These are phyloP conservation scores for Cordia subcordata DNA, from an alignment of 257 asterid species.

Conservation along the genomic window DNA sequence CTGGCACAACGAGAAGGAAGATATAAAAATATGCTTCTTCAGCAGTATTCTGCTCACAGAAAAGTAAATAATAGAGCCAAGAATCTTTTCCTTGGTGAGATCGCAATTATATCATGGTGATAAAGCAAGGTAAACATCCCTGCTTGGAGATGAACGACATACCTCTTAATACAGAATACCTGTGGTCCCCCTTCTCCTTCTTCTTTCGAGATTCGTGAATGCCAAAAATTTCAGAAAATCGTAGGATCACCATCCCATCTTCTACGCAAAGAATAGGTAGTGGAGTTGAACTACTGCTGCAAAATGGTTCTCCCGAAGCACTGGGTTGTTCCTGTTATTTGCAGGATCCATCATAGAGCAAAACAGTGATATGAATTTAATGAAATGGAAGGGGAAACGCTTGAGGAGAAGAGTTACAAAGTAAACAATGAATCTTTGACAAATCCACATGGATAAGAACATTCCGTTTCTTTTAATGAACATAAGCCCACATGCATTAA, in stretches of 20 bases:
- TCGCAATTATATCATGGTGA: too few relatives aligned
- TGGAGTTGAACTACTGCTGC: slow-evolving; percentile 48
- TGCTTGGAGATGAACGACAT: slow-evolving; percentile 1
- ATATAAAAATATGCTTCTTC: neutral
- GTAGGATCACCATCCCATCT: slow-evolving; percentile 75
- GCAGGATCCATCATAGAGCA: slow-evolving; percentile 16
- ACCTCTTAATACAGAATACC: slow-evolving; percentile 68
- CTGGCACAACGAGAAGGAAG: slow-evolving; percentile 31
- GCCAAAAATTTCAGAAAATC: slow-evolving; percentile 94
- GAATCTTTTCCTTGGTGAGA: neutral
- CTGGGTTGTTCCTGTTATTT: slow-evolving; percentile 53
- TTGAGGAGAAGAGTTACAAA: neutral
- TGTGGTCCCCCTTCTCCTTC: slow-evolving; percentile 59
- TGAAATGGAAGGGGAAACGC: neutral
- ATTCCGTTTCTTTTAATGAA: neutral
- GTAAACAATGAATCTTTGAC: neutral
- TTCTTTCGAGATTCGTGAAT: slow-evolving; percentile 60
- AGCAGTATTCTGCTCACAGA: neutral
- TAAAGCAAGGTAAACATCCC: neutral
- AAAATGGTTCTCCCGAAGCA: slow-evolving; percentile 44
- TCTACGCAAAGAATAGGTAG: slow-evolving; percentile 88
- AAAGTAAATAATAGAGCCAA: neutral
- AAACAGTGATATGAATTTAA: neutral
- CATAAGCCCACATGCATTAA: too few relatives aligned
- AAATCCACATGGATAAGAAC: too few relatives aligned